These are phyloP conservation scores for Thielaviopsis musarum DNA, from an alignment of 2,329 filamentous ascomycete genomes.

Conservation along the genomic window DNA sequence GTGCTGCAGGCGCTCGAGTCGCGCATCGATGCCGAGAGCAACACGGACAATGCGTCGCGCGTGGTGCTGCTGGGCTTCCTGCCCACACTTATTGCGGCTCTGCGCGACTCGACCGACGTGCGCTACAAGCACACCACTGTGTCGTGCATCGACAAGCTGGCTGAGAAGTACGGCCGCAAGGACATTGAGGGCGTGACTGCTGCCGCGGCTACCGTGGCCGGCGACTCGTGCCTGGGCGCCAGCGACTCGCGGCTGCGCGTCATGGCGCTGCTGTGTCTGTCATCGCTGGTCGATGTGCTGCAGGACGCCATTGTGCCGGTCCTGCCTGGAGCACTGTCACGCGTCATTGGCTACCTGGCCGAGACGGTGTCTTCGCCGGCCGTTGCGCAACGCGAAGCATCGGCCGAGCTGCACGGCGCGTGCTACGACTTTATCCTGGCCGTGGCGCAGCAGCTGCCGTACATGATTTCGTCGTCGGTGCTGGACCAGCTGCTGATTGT, in stretches of 20 bases:
- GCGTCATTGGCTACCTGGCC: constrained; percentile 53
- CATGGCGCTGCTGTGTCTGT: constrained; percentile 75
- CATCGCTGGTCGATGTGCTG: constrained; percentile 76
- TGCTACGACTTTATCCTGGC: constrained; percentile 65
- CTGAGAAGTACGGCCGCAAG: constrained; percentile 90
- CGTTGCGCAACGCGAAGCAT: constrained; percentile 33
- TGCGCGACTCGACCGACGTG: constrained; percentile 55
- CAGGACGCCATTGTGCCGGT: constrained; percentile 74
- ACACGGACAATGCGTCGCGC: constrained; percentile 51
- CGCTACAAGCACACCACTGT: constrained; percentile 73
- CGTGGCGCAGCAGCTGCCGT: constrained; percentile 69
- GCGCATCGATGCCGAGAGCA: constrained; percentile 57
- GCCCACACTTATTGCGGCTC: constrained; percentile 58
- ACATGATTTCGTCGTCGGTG: constrained; percentile 66
- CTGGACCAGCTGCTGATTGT: constrained; percentile 55
- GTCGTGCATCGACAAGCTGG: constrained; percentile 79
- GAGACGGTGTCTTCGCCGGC: constrained; percentile 32
- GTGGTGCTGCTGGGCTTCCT: constrained; percentile 61
- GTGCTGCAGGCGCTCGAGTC: constrained; percentile 66
- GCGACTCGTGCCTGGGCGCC: constrained; percentile 59
- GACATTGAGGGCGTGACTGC: constrained; percentile 60
- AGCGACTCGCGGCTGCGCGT: constrained; percentile 55
- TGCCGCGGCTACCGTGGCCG: constrained; percentile 61
- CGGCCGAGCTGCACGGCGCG: constrained; percentile 60
- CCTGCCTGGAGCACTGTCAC: constrained; percentile 58